These are phyloP conservation scores for Nitzschia putrida DNA, from an alignment of 108 stramenopile genomes.

Conservation along the genomic window DNA sequence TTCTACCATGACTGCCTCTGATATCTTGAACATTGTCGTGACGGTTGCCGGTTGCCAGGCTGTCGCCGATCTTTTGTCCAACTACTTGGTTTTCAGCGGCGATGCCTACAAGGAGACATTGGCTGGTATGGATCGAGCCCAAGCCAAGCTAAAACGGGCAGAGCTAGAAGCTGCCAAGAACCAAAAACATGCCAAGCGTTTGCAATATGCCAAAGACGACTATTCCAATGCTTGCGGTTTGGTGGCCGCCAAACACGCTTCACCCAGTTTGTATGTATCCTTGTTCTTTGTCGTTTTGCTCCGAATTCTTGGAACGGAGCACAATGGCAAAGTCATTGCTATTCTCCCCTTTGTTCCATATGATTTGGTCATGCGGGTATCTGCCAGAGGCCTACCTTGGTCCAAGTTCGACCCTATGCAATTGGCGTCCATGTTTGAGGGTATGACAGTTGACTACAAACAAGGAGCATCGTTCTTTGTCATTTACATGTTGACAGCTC, in stretches of 20 bases:
- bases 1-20: slow-evolving; percentile 64
- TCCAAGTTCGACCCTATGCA: slow-evolving; percentile 25
- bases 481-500: slow-evolving; percentile 61
- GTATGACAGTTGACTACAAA: slow-evolving; percentile 31
- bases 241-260: slow-evolving; percentile 59
- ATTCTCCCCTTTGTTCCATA: slow-evolving; percentile 77
- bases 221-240: slow-evolving; percentile 38
- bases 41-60: slow-evolving; percentile 64
- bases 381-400: slow-evolving; percentile 62
- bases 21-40: slow-evolving; percentile 59
- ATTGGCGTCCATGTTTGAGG: slow-evolving; percentile 21
- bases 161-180: slow-evolving; percentile 24
- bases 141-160: slow-evolving; percentile 48
- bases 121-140: slow-evolving; percentile 55
- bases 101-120: slow-evolving; percentile 60
- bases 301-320: slow-evolving; percentile 69
- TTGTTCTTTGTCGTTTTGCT: slow-evolving; percentile 73
- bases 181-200: slow-evolving; percentile 40
- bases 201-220: slow-evolving; percentile 66
- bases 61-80: slow-evolving; percentile 54
- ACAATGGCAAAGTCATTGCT: slow-evolving; percentile 61
- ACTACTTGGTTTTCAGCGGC: slow-evolving; percentile 51
- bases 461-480: slow-evolving; percentile 75
- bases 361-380: slow-evolving; percentile 42
- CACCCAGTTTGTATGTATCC: slow-evolving; percentile 49